Conservation (phyloP, 176 grass and related monocot genomes). For the Pontederia paniculata region DNA sequence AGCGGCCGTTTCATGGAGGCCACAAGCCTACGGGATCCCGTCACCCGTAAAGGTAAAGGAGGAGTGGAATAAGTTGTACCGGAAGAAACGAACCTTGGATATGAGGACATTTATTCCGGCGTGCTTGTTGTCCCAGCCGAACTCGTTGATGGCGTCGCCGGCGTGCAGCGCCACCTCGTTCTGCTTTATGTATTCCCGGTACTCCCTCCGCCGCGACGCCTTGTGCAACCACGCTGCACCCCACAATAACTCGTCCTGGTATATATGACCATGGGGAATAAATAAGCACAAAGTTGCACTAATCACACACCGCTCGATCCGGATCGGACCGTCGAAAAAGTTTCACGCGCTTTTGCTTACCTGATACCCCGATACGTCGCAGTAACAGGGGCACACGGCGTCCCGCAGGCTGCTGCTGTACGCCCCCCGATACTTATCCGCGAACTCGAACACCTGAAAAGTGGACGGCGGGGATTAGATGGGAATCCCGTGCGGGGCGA, state of each 20-base stretch:
- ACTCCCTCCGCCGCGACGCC: conserved; percentile 45
- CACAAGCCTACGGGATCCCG: background rate
- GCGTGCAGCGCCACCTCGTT: conserved; percentile 77
- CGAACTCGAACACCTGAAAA: conserved; percentile 71
- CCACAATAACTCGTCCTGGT: conserved; percentile 95
- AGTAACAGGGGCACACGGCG: conserved; percentile 92
- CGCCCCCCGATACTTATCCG: conserved; percentile 49
- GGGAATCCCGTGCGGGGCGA: background rate
- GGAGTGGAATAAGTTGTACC: background rate
- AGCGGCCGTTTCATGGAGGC: no score
- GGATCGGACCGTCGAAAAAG: background rate
- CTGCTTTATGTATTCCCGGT: conserved; percentile 65
- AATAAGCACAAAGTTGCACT: background rate
- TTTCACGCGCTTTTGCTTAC: conserved; percentile 5
- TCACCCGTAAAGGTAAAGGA: background rate
- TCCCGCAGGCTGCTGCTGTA: conserved; percentile 65
- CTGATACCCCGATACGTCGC: conserved; percentile 76
- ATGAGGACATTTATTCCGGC: conserved; percentile 92
- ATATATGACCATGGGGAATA: no score
- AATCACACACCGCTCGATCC: background rate
- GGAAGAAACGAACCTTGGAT: conserved; percentile 46
- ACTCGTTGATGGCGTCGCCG: conserved; percentile 64
- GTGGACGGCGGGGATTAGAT: background rate
- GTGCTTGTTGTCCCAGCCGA: conserved; percentile 97
- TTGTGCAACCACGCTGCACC: conserved; percentile 90